Base-by-base conservation (phyloP, 768 basidiomycete species). In the Leccinellum albellum region DNA sequence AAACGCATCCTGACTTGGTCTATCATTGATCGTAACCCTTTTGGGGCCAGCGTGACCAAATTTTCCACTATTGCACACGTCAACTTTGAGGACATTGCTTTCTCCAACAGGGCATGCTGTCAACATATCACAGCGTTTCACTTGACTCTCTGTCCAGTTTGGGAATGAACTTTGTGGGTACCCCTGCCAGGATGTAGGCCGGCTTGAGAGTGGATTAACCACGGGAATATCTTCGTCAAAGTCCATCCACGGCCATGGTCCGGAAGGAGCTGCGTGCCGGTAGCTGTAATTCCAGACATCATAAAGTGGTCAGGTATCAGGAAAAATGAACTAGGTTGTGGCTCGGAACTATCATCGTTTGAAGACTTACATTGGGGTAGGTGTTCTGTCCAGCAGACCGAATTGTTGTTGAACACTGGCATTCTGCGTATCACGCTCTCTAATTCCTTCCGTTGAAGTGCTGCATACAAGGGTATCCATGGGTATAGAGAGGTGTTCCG, bases 211-310 rank as follows among this genome's bases (percentile, higher is more conserved):
- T 17, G 44, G 17, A 1, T 26, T 6, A 3, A 61, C 58, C 0
- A 17, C 2, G 1, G 52, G 66, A 24, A 62, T 44, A 55, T 68
- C 72, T 47, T 59, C 68, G 48, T 73, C 70, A 20, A 76, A 66
- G 58, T 77, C 75, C 62, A 77, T 71, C 67, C 74, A 77, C 6
- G 76, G 76, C 76, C 76, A 77, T 23, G 76, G 76, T 6, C 75
- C 76, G 4, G 71, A 74, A 3, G 76, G 76, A 14, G 74, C 65
- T 17, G 70, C 75, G 23, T 76, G 75, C 2, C 76, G 66, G 51
- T 75, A 67, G 24, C 70, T 72, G 47, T 44, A n/a, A 29, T 45
- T 8, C 29, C 37, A 40, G 37, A 47, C n/a, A 46, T 3, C 35
- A 49, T 49, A 21, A 12, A 57, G 37, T 46, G 17, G 26, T 24